These are phyloP conservation scores for Batkoa obscura DNA, from an alignment of 371 early-diverging fungal genomes.

Conservation along the genomic window DNA sequence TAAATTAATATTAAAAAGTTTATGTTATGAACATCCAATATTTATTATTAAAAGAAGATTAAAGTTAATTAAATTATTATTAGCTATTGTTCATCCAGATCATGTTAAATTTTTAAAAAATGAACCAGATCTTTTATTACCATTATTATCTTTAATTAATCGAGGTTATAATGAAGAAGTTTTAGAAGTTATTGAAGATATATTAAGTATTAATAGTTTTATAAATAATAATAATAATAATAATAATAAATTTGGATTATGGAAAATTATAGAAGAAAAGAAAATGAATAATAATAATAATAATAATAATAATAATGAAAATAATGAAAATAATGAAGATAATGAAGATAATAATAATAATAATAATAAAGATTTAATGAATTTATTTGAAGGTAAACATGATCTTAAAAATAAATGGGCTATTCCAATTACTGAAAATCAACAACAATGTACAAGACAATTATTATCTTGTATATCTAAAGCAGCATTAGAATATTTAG, in stretches of 20 bases:
- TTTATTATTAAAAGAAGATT: conserved; percentile 48
- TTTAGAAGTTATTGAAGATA: conserved; percentile 1
- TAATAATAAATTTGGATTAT: not conserved
- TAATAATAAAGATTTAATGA: not conserved
- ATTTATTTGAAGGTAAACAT: not conserved
- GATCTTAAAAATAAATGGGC: no score
- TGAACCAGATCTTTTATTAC: conserved; percentile 11
- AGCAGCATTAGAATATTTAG: not conserved
- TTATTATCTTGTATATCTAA: no score
- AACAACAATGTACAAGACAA: no score
- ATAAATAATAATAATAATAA: not conserved
- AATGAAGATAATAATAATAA: not conserved
- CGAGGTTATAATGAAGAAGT: not conserved
- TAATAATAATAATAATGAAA: not conserved
- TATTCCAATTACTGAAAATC: no score
- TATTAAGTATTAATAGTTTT: not conserved
- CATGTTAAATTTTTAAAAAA: conserved; percentile 14
- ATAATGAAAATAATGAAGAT: no score
- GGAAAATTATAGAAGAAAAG: no score
- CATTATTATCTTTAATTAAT: not conserved
- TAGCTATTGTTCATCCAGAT: conserved; percentile 28
- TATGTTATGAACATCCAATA: conserved; percentile 34
- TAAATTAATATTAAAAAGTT: conserved; percentile 34
- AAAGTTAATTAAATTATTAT: conserved; percentile 33
- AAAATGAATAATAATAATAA: no score